phyloP scores from a whole-genome alignment of 169 alveolate species.

The Blepharisma undulans region DNA sequence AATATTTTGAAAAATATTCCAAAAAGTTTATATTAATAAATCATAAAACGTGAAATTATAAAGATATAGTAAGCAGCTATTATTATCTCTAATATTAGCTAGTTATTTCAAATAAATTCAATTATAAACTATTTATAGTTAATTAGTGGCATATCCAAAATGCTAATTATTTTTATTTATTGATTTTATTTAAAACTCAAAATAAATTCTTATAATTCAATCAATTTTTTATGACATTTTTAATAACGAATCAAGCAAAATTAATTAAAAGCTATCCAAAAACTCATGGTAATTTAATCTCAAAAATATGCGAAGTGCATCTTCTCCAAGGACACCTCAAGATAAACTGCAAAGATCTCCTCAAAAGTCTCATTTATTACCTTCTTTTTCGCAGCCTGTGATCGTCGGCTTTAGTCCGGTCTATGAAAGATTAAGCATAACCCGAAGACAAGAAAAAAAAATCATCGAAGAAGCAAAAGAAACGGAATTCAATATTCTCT shows the following conservation, averaged over 20 bases:
- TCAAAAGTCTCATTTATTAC: neutral
- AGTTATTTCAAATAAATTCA: too few species aligned
- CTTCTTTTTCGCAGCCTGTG: neutral
- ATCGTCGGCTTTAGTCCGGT: neutral
- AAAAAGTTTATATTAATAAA: too few species aligned
- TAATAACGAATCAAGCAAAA: neutral
- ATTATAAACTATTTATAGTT: neutral
- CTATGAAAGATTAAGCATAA: neutral
- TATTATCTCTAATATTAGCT: too few species aligned
- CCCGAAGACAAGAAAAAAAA: neutral
- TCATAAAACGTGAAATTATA: too few species aligned
- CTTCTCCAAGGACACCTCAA: neutral
- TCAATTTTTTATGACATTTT: neutral
- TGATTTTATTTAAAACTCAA: neutral
- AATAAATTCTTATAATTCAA: neutral
- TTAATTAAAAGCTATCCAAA: neutral
- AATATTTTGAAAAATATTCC: too few species aligned
- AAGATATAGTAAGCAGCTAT: too few species aligned
- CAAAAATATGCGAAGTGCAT: neutral
- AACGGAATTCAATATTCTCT: neutral
- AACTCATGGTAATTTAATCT: neutral
- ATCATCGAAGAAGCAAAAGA: neutral
- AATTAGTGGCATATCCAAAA: neutral
- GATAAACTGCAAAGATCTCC: neutral
- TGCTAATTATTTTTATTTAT: too few species aligned